Percentiles rank a stretch among this genome's conserved stretches.
Conservation (phyloP, 2,329 filamentous ascomycete genomes). For the Colletotrichum scovillei region DNA sequence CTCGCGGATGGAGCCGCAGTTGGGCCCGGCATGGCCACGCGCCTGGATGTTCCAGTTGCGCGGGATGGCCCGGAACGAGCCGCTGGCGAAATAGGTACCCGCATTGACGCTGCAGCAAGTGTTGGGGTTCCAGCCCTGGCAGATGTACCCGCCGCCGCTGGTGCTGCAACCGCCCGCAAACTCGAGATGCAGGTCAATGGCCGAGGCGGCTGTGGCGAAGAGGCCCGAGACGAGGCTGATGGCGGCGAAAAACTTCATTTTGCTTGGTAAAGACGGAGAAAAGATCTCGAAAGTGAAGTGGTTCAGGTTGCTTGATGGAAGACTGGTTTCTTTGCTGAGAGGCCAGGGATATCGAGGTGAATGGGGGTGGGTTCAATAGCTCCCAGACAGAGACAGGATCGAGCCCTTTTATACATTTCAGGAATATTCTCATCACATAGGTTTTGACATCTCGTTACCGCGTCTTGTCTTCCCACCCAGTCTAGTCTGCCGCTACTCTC, state of each 20-base stretch:
- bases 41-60: conserved; percentile 11
- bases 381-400: conserved; percentile 8
- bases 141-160: conserved; percentile 6
- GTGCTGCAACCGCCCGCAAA: conserved; percentile 25
- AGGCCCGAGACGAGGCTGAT: conserved; percentile 22
- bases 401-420: conserved; percentile 23
- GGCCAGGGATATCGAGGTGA: conserved; percentile 1
- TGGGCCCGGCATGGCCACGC: conserved; percentile 19
- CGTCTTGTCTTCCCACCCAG: neutral
- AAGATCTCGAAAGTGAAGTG: conserved; percentile 1
- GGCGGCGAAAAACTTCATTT: conserved; percentile 20
- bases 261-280: conserved; percentile 11
- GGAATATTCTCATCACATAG: neutral
- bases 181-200: conserved; percentile 27
- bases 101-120: conserved; percentile 26
- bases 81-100: conserved; percentile 17
- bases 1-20: conserved; percentile 19
- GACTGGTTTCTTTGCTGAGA: conserved; percentile 5
- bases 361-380: neutral
- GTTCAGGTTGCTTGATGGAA: neutral
- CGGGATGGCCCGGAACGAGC: conserved; percentile 24
- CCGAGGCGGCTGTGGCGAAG: conserved; percentile 25
- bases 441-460: neutral
- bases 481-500: conserved; percentile 11
- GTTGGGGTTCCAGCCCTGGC: neutral